Evolutionary conservation across 768 basidiomycete genomes (phyloP).

Genomic region (Leccinum pellstonianum): DNA sequence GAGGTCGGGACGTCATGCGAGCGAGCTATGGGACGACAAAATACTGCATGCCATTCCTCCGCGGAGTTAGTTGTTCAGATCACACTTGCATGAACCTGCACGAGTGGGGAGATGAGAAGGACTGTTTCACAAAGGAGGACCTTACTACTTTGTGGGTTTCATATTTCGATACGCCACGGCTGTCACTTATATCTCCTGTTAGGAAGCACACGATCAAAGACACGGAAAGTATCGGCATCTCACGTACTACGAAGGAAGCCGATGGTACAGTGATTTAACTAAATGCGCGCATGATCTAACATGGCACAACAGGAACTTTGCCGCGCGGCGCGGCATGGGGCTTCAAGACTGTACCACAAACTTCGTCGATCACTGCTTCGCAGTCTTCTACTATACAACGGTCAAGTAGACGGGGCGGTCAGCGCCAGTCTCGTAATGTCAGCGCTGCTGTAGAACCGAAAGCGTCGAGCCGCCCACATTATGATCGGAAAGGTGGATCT

Average conservation of each 20-base stretch:
- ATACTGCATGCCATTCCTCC: constrained; percentile 95
- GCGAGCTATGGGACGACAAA: constrained; percentile 96
- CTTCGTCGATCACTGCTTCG: constrained; percentile 15
- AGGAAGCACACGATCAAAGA: constrained; percentile 95
- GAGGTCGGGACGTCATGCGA: constrained; percentile 84
- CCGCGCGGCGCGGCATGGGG: constrained; percentile 72
- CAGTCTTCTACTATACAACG: constrained; percentile 34
- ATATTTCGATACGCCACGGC: constrained; percentile 5
- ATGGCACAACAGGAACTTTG: constrained; percentile 40
- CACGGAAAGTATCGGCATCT: constrained; percentile 58
- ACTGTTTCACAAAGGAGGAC: constrained; percentile 97
- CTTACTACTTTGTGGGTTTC: constrained; percentile 78
- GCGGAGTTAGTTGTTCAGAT: constrained; percentile 79
- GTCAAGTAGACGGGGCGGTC: constrained; percentile 42
- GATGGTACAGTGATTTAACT: constrained; percentile 43
- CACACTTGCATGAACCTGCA: constrained; percentile 93
- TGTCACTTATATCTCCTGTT: constrained; percentile 3
- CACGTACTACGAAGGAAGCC: constrained; percentile 55
- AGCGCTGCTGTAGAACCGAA: constrained; percentile 38
- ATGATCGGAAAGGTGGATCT: constrained; percentile 44
- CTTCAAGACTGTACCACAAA: constrained; percentile 37
- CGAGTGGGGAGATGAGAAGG: constrained; percentile 98
- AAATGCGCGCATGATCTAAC: constrained; percentile 7
- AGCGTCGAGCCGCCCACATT: constrained; percentile 33
- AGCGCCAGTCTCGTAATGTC: constrained; percentile 48